phyloP scores from a whole-genome alignment of 768 basidiomycete species.

The Boletus insuetus region DNA sequence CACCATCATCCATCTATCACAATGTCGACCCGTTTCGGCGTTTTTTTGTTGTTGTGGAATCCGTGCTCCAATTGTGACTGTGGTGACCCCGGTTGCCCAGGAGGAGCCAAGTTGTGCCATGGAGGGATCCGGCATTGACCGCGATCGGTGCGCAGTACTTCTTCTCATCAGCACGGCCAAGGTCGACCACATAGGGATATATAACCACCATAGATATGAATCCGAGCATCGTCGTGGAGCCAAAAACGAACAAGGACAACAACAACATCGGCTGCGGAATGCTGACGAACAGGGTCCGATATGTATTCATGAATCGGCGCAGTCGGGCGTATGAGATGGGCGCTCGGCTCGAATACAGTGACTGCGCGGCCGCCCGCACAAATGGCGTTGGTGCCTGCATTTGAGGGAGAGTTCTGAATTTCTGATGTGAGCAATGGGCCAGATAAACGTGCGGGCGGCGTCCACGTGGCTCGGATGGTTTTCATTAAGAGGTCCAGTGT shows the following conservation, averaged over 20 bases:
- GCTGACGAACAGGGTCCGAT: constrained; percentile 7
- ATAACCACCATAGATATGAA: constrained; percentile 12
- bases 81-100: not conserved
- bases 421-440: not conserved
- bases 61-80: not conserved
- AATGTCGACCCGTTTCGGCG: not conserved
- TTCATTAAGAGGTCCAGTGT: not conserved
- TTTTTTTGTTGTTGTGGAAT: not conserved
- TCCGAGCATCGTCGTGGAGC: not conserved
- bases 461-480: constrained; percentile 4
- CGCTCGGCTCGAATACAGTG: constrained; percentile 2
- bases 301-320: constrained; percentile 15
- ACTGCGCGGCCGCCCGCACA: constrained; percentile 5
- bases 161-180: constrained; percentile 4
- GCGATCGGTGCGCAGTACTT: constrained; percentile 11
- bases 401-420: not conserved
- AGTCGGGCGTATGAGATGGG: constrained; percentile 19
- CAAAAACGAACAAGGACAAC: not conserved
- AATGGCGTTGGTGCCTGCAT: constrained; percentile 2
- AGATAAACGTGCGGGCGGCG: constrained; percentile 1
- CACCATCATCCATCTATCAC: not conserved
- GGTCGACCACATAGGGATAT: constrained; percentile 10
- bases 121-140: constrained; percentile 10
- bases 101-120: not conserved
- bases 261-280: not conserved